Conservation (phyloP, 257 asterid genomes). For the Nicotiana attenuata region DNA sequence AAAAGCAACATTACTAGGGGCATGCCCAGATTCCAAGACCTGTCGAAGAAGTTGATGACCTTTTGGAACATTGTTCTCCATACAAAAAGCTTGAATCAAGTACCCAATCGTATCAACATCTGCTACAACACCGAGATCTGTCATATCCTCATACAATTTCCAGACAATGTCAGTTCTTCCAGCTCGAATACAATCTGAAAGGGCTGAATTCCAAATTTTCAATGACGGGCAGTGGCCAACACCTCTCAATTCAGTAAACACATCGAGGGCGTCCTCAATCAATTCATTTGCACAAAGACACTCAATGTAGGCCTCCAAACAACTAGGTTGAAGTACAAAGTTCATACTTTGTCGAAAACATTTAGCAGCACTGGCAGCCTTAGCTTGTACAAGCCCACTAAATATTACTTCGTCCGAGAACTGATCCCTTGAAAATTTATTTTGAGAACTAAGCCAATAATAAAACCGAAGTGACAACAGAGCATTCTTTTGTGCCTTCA, state of each 20-base stretch:
- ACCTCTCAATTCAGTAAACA: slow-evolving; percentile 33
- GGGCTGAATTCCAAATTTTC: slow-evolving; percentile 52
- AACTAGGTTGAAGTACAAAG: slow-evolving; percentile 45
- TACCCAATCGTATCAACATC: slow-evolving; percentile 46
- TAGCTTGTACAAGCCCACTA: slow-evolving; percentile 51
- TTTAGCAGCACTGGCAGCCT: slow-evolving; percentile 46
- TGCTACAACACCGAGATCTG: slow-evolving; percentile 31
- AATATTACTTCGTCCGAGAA: slow-evolving; percentile 37
- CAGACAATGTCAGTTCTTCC: slow-evolving; percentile 44
- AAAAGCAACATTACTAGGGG: slow-evolving; percentile 36
- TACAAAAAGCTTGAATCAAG: slow-evolving; percentile 57
- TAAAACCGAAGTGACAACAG: slow-evolving; percentile 45
- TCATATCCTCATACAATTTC: slow-evolving; percentile 52
- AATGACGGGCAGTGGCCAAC: slow-evolving; percentile 30
- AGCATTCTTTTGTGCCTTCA: slow-evolving; percentile 42
- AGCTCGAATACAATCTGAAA: slow-evolving; percentile 31
- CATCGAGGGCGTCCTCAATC: slow-evolving; percentile 39
- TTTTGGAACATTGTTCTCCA: slow-evolving; percentile 34
- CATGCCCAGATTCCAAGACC: slow-evolving; percentile 47
- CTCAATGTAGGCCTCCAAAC: slow-evolving; percentile 40
- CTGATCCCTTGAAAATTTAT: slow-evolving; percentile 32
- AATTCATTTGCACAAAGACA: slow-evolving; percentile 48
- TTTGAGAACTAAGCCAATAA: slow-evolving; percentile 50
- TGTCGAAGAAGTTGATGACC: slow-evolving; percentile 58
- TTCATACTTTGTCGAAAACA: slow-evolving; percentile 33